These are phyloP conservation scores for Sporisorium scitamineum DNA, from an alignment of 1,284 basidiomycete genomes.

Conservation along the genomic window DNA sequence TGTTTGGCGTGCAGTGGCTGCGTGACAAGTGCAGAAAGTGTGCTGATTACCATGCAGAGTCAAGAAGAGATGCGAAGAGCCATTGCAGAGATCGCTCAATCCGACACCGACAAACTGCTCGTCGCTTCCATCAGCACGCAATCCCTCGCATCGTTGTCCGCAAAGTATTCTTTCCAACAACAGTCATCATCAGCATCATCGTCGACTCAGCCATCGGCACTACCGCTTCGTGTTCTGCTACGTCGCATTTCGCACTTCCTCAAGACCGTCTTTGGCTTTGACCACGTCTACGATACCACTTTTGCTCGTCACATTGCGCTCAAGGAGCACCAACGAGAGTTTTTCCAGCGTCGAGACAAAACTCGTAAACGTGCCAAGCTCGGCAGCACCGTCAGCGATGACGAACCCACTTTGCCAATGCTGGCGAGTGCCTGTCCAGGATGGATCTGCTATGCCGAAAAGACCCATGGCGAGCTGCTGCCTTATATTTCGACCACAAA, in stretches of 20 bases:
- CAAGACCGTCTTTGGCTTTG: slow-evolving; percentile 74
- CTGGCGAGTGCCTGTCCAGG: slow-evolving; percentile 96
- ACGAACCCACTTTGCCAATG: slow-evolving; percentile 77
- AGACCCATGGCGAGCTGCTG: slow-evolving; percentile 89
- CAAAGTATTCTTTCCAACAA: slow-evolving; percentile 51
- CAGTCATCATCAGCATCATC: not conserved
- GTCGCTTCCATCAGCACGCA: slow-evolving; percentile 78
- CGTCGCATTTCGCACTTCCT: slow-evolving; percentile 72
- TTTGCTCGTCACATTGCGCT: slow-evolving; percentile 90
- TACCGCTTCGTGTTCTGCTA: slow-evolving; percentile 69
- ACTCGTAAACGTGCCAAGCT: slow-evolving; percentile 16
- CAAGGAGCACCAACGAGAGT: slow-evolving; percentile 85
- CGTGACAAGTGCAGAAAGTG: slow-evolving; percentile 96
- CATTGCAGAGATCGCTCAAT: slow-evolving; percentile 33
- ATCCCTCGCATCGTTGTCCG: slow-evolving; percentile 81
- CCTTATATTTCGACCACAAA: slow-evolving; percentile 89
- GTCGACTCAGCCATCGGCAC: slow-evolving; percentile 62
- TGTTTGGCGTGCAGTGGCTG: slow-evolving; percentile 95
- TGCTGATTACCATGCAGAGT: slow-evolving; percentile 96
- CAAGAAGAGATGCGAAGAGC: slow-evolving; percentile 84
- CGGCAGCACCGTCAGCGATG: not conserved
- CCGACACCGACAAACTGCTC: slow-evolving; percentile 26
- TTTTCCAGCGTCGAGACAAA: slow-evolving; percentile 69
- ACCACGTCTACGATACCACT: slow-evolving; percentile 88
- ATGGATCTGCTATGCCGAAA: slow-evolving; percentile 99